Evolutionary conservation across 768 basidiomycete genomes (phyloP).

Genomic region (Leucocoprinus sp.): DNA sequence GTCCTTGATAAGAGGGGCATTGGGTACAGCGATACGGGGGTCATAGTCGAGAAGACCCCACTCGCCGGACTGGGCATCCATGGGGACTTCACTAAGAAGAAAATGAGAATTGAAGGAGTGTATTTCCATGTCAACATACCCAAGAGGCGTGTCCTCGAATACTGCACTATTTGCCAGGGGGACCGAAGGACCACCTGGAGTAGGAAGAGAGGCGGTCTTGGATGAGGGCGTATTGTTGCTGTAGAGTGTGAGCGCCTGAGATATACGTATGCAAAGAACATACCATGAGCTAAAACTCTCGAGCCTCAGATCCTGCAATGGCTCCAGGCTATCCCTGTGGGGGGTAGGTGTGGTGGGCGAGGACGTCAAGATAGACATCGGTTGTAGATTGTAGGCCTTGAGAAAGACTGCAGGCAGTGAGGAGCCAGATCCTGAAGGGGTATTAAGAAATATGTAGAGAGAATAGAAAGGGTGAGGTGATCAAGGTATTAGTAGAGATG

Average conservation of each 20-base stretch:
- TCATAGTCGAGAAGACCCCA: constrained; percentile 15
- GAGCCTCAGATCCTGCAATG: constrained; percentile 11
- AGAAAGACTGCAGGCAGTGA: too few species aligned
- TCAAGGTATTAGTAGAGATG: too few species aligned
- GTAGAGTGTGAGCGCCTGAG: constrained; percentile 1
- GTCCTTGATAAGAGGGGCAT: constrained; percentile 46
- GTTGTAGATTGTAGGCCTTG: too few species aligned
- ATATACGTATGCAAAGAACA: too few species aligned
- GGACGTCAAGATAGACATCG: constrained; percentile 8
- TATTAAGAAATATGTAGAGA: too few species aligned
- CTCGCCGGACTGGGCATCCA: constrained; percentile 11
- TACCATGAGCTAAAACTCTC: constrained; percentile 13
- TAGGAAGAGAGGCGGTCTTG: constrained; percentile 26
- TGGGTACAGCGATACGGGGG: constrained; percentile 24
- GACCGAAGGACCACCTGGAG: constrained; percentile 17
- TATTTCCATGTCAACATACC: constrained; percentile 11
- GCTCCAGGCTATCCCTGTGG: constrained; percentile 5
- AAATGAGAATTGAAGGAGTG: constrained; percentile 8
- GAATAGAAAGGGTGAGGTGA: too few species aligned
- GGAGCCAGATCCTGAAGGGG: too few species aligned
- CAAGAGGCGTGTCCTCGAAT: constrained; percentile 7
- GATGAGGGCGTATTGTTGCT: constrained; percentile 26
- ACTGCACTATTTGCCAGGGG: constrained; percentile 11
- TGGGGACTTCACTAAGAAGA: constrained; percentile 3
- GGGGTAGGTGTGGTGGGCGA: constrained; percentile 6